phyloP scores from a whole-genome alignment of 495 filamentous ascomycete genomes.

The Mycothermus thermophilus region DNA sequence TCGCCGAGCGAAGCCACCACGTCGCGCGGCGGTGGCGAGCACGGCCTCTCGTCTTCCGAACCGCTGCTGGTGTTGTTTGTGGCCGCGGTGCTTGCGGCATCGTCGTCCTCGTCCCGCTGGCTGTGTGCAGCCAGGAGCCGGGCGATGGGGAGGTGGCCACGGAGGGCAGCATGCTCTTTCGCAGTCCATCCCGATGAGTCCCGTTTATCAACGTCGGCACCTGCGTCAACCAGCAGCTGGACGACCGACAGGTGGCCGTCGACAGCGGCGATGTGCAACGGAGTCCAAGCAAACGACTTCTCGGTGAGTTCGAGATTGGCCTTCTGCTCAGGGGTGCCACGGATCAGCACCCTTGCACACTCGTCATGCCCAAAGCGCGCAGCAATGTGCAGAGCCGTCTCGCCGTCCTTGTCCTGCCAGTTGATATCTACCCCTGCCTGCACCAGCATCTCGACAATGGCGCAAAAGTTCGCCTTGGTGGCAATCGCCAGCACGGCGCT shows the following conservation, averaged over 20 bases:
- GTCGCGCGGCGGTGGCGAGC: conserved; percentile 28
- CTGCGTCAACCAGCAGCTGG: conserved; percentile 56
- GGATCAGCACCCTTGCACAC: conserved; percentile 61
- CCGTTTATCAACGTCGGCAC: conserved; percentile 52
- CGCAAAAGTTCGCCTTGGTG: conserved; percentile 66
- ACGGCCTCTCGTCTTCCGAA: conserved; percentile 23
- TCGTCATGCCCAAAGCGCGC: conserved; percentile 75
- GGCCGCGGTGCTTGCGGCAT: too few species aligned
- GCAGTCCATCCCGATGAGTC: conserved; percentile 93
- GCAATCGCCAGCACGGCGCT: conserved; percentile 81
- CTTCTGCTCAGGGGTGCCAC: conserved; percentile 53
- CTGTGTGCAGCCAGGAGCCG: conserved; percentile 39
- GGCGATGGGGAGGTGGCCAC: conserved; percentile 75
- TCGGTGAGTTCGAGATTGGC: conserved; percentile 67
- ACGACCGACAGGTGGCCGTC: conserved; percentile 65
- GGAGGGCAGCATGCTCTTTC: conserved; percentile 78
- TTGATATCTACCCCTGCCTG: conserved; percentile 88
- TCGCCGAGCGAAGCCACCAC: conserved; percentile 40
- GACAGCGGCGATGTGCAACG: conserved; percentile 79
- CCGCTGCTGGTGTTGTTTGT: conserved; percentile 11
- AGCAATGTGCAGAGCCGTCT: conserved; percentile 83
- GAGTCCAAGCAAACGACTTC: conserved; percentile 82
- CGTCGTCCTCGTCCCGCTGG: conserved; percentile 10
- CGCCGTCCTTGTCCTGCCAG: conserved; percentile 85
- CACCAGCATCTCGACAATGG: conserved; percentile 74